phyloP scores from a whole-genome alignment of 2,329 filamentous ascomycete genomes.

The Stylonectria norvegica region DNA sequence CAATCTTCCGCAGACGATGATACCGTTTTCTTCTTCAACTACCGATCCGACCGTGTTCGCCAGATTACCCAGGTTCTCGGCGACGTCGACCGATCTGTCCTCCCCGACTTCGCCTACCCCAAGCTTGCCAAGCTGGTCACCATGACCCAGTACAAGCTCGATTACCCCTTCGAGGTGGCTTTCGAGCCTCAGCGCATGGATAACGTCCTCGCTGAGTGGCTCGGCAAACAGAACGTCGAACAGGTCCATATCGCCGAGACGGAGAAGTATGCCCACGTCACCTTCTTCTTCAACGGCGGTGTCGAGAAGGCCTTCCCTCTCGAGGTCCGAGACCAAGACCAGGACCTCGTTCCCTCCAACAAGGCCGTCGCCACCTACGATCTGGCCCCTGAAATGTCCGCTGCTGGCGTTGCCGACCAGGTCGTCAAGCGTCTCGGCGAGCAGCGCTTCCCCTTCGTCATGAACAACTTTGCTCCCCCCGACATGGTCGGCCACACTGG shows the following conservation, averaged over 20 bases:
- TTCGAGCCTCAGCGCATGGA: slow-evolving; percentile 95
- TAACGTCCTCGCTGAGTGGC: slow-evolving; percentile 97
- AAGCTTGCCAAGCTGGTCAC: slow-evolving; percentile 82
- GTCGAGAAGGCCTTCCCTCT: slow-evolving; percentile 94
- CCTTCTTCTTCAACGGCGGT: slow-evolving; percentile 99
- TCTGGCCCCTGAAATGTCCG: slow-evolving; percentile 92
- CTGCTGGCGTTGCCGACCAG: slow-evolving; percentile 83
- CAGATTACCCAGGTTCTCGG: slow-evolving; percentile 95
- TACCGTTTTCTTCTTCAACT: slow-evolving; percentile 99
- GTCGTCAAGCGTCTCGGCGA: slow-evolving; percentile 82
- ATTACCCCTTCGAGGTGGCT: slow-evolving; percentile 88
- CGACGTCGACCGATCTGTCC: slow-evolving; percentile 84
- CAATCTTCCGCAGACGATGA: slow-evolving; percentile 63
- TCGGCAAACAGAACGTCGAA: slow-evolving; percentile 81
- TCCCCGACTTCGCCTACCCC: slow-evolving; percentile 89
- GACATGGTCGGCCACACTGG: slow-evolving; percentile 99
- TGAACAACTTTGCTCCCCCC: slow-evolving; percentile 99
- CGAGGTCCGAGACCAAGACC: slow-evolving; percentile 81
- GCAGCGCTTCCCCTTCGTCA: slow-evolving; percentile 89
- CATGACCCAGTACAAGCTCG: slow-evolving; percentile 98
- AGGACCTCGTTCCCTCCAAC: slow-evolving; percentile 80
- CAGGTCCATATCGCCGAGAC: slow-evolving; percentile 98
- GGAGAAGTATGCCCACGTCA: slow-evolving; percentile 99
- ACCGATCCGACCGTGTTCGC: slow-evolving; percentile 94
- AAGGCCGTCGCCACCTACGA: slow-evolving; percentile 92